Conservation (phyloP, 2,329 filamentous ascomycete genomes). For the Lasiodiplodia sp. region DNA sequence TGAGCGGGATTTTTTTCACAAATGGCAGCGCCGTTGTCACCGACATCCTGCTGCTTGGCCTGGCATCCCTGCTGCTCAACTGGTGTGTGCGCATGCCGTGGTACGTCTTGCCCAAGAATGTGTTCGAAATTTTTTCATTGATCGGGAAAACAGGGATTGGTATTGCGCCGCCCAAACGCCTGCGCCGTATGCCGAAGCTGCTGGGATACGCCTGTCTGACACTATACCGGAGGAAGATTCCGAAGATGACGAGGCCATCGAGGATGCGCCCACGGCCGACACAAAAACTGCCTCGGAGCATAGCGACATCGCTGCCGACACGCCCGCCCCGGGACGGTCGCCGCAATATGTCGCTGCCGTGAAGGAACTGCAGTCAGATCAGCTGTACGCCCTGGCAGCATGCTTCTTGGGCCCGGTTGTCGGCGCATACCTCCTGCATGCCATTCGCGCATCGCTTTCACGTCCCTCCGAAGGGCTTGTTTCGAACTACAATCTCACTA, state of each 20-base stretch:
- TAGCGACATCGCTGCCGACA: background rate
- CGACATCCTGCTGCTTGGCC: constrained; percentile 79
- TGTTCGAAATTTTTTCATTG: background rate
- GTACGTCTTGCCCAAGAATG: constrained; percentile 57
- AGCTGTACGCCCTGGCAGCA: constrained; percentile 74
- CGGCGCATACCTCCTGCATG: constrained; percentile 84
- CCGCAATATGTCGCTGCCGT: constrained; percentile 53
- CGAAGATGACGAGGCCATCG: constrained; percentile 33
- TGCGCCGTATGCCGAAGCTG: background rate
- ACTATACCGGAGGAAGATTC: constrained; percentile 43
- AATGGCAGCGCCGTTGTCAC: constrained; percentile 85
- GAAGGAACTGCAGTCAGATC: constrained; percentile 74
- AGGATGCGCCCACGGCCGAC: constrained; percentile 9
- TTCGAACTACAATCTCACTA: constrained; percentile 89
- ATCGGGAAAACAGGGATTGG: constrained; percentile 53
- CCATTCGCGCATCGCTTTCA: constrained; percentile 80
- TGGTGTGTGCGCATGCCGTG: constrained; percentile 92
- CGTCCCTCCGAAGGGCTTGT: constrained; percentile 85
- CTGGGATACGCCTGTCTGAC: background rate
- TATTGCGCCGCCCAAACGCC: constrained; percentile 57
- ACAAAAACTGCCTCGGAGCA: constrained; percentile 14
- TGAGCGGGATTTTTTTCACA: constrained; percentile 84
- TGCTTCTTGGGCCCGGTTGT: constrained; percentile 82
- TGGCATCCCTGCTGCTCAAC: constrained; percentile 87
- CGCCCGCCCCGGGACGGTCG: background rate